Evolutionary conservation across 192 early-diverging fungal genomes (phyloP).

Genomic region (Oehlia diaphana): DNA sequence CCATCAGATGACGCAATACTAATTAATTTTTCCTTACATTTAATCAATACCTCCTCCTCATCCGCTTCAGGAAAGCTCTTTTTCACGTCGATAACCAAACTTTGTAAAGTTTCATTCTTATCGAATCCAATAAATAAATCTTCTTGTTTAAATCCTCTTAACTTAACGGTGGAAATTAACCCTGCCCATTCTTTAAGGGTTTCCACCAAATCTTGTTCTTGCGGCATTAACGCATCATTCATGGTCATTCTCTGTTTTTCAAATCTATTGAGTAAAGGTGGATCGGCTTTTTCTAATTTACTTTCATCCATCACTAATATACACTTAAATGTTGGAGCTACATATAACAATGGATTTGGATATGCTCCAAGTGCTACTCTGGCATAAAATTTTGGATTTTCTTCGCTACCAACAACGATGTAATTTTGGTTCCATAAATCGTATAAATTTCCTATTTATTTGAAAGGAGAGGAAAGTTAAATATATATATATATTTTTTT

Average conservation of each 20-base stretch:
- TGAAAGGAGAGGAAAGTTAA: too few species aligned
- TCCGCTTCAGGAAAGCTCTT: neutral
- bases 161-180: neutral
- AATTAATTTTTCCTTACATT: constrained; percentile 22
- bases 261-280: constrained; percentile 26
- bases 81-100: constrained; percentile 21
- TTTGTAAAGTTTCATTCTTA: constrained; percentile 24
- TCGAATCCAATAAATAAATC: constrained; percentile 34
- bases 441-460: constrained; percentile 19
- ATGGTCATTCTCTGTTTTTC: constrained; percentile 27
- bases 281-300: constrained; percentile 20
- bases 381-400: constrained; percentile 21
- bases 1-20: constrained; percentile 28
- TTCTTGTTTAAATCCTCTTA: constrained; percentile 1
- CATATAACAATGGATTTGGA: constrained; percentile 29
- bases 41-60: neutral
- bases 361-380: constrained; percentile 31
- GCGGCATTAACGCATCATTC: neutral
- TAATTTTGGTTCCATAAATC: constrained; percentile 37
- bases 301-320: constrained; percentile 30
- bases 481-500: too few species aligned
- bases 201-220: neutral
- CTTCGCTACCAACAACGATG: constrained; percentile 13
- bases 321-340: constrained; percentile 20
- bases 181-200: neutral